Percentiles rank a stretch among this genome's conserved stretches.
phyloP scores from a whole-genome alignment of 257 asterid genomes.

The Voacanga thouarsii region DNA sequence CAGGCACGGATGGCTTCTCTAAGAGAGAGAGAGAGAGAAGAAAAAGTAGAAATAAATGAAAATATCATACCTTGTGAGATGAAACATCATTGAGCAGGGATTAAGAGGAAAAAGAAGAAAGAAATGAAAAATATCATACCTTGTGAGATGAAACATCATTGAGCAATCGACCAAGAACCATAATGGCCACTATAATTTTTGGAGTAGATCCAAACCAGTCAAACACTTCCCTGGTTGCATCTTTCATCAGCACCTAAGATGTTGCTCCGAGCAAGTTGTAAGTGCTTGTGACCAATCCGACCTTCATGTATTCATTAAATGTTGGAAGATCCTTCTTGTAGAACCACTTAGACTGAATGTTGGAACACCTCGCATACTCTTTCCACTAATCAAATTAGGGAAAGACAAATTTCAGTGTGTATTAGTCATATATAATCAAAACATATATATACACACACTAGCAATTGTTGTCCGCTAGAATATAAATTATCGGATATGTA shows the following conservation, averaged over 20 bases:
- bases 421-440: too few relatives aligned
- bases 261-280: slow-evolving; percentile 27
- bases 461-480: too few relatives aligned
- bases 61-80: background rate
- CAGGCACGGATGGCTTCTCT: too few relatives aligned
- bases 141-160: slow-evolving; percentile 12
- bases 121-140: background rate
- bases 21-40: too few relatives aligned
- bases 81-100: background rate
- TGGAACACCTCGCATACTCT: slow-evolving; percentile 23
- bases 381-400: background rate
- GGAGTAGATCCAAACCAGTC: slow-evolving; percentile 17
- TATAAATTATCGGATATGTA: too few relatives aligned
- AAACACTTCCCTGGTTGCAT: slow-evolving; percentile 5
- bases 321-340: slow-evolving; percentile 39
- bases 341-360: slow-evolving; percentile 51
- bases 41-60: too few relatives aligned
- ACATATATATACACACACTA: too few relatives aligned
- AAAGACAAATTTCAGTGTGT: background rate
- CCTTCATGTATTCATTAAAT: slow-evolving; percentile 38
- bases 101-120: background rate
- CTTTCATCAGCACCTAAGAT: slow-evolving; percentile 30
- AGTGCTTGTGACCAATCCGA: slow-evolving; percentile 36
- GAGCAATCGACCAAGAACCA: background rate
- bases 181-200: slow-evolving; percentile 7